Base-by-base conservation (phyloP, 1,139 yeast genomes). In the Lodderomyces oxycetoniae region DNA sequence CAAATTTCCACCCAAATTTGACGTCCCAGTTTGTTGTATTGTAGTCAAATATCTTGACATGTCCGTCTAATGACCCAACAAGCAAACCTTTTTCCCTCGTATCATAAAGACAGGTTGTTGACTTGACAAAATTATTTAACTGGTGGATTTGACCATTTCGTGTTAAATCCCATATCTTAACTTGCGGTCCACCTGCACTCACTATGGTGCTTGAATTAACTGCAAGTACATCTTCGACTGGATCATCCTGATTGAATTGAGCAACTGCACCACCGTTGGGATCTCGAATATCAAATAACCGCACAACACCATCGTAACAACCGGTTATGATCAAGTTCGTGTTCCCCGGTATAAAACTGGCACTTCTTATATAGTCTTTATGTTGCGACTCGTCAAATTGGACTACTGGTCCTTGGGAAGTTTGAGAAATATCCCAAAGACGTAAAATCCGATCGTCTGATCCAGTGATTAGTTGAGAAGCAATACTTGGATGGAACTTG, bases 31-130 rank as follows among this genome's bases (percentile, higher is more conserved):
- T 66, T 31, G 82, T 65, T 17, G 81, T 70, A 24, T 77, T 63
- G 23, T 86, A 77, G 58, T 89, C 97, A 56, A 91, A 86, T 31
- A 89, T 88, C 59, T 91, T 91, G 39, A 91, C 96, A 57, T 91
- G 98, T 12, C 98, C 98, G 59, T 91, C 98, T 40, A 91, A 68
- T 0, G 96, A 89, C 15, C 97, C 96, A 6, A 95, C 96, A 33
- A 91, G 61, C 34, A 91, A 66, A 8, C 95, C 94, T 33, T 79
- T 70, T 43, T 79, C 78, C 31, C 77, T 79, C 3, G 82, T 74
- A 48, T 81, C 74, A 45, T 81, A 79, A 44, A 89, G 65, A 40
- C 91, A 79, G 15, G 96, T 88, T 25, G 91, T 96, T 1, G 96
- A 84, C 58, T 91, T 91, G 45, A 91, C 91, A 65, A 91, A 93